Base-by-base conservation (phyloP, 129 eudicot species). In the Arctium minus region DNA sequence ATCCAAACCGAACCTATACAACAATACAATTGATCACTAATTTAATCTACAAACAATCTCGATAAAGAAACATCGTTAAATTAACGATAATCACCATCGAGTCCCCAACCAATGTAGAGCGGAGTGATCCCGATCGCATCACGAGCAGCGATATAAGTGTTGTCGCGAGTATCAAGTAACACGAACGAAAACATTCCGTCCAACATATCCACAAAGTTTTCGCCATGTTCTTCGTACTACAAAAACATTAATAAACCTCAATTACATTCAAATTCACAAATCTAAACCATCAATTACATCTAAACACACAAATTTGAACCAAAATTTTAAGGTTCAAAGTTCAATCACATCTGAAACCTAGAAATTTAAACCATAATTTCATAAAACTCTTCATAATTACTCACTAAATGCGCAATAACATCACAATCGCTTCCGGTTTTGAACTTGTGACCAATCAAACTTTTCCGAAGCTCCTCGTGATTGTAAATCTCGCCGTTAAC, bases 111-210 rank as follows among this genome's bases (percentile, higher is more conserved):
- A 36, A 92, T 86, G 79, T 94, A 94, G 2, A 94, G 92, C 64
- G 98, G 86, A 22, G 98, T 94, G 81, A 94, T 90, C 38, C 98
- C 98, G 78, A 90, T 87, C 17, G 96, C 96, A 86, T 94, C 98
- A 67, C 98, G 98, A 56, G 98, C 98, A 77, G 78, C 97, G 65
- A 94, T 76, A 84, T 91, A 94, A 65, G 89, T 88, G 81, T 94
- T 94, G 44, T 91, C 91, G 6, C 97, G 94, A 30, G 94, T 92
- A 81, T 94, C 98, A 75, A 92, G 69, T 73, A 94, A 78, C 75
- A 94, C 98, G 33, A 94, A 94, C 6, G 98, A 92, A 78, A 94
- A 94, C 96, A 94, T 91, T 37, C 98, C 98, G 81, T 94, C 98
- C 74, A 94, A 65, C 98, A 94, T 94, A 78, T 92, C 96, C 70